Percentiles rank a stretch among this genome's conserved stretches.
Evolutionary conservation across 2,329 filamentous ascomycete species (phyloP).

Genomic region (Microdochium paspali): DNA sequence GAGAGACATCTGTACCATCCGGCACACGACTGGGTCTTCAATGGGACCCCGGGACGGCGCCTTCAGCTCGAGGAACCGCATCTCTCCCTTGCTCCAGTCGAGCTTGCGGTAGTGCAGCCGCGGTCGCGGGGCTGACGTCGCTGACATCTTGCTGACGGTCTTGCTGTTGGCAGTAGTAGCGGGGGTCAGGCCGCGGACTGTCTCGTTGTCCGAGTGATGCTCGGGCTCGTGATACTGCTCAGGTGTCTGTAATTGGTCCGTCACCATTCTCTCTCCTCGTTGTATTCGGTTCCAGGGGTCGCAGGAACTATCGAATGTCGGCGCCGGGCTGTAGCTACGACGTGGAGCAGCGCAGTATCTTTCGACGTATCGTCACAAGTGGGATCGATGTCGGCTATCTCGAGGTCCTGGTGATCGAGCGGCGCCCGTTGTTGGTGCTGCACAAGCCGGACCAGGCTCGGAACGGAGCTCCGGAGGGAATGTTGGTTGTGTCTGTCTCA

Average conservation of each 20-base stretch:
- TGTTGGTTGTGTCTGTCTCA: background rate
- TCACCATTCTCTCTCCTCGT: too few relatives aligned
- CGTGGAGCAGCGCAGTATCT: too few relatives aligned
- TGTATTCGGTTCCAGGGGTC: too few relatives aligned
- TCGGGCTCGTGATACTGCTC: too few relatives aligned
- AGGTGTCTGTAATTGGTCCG: too few relatives aligned
- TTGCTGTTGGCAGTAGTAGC: background rate
- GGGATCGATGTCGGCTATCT: too few relatives aligned
- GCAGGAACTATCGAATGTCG: too few relatives aligned
- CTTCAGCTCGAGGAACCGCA: constrained; percentile 23
- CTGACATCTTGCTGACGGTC: background rate
- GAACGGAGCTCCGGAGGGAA: background rate
- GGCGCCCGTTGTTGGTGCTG: too few relatives aligned
- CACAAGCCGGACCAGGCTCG: too few relatives aligned
- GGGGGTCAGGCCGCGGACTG: background rate
- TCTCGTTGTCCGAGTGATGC: background rate
- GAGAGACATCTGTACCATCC: constrained; percentile 19
- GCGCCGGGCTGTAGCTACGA: too few relatives aligned
- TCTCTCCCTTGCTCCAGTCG: constrained; percentile 14
- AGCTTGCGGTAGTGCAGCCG: constrained; percentile 8
- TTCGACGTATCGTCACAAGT: too few relatives aligned
- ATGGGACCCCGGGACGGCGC: constrained; percentile 11
- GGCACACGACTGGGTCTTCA: constrained; percentile 20
- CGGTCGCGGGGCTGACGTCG: background rate
- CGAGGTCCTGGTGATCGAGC: too few relatives aligned